These are phyloP conservation scores for Pseudopithomyces chartarum DNA, from an alignment of 2,329 filamentous ascomycete species.

Conservation along the genomic window DNA sequence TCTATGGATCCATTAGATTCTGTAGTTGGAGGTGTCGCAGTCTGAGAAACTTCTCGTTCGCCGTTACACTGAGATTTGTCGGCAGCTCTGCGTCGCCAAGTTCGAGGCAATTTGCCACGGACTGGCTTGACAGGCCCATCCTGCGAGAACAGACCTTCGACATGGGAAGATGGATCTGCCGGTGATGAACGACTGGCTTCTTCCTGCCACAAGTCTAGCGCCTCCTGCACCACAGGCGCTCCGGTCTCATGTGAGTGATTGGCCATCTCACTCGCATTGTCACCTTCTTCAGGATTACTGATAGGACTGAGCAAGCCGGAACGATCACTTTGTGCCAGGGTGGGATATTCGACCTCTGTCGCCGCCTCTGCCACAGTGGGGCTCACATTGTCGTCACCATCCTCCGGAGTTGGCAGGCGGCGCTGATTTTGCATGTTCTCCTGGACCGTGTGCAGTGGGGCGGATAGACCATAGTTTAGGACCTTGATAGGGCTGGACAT, in stretches of 20 bases:
- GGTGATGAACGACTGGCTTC: conserved; percentile 49
- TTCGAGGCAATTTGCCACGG: conserved; percentile 48
- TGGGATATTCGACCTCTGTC: conserved; percentile 35
- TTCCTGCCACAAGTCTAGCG: conserved; percentile 53
- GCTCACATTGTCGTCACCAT: conserved; percentile 29
- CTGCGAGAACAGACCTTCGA: conserved; percentile 42
- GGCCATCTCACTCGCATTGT: conserved; percentile 15
- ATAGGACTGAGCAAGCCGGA: conserved; percentile 36
- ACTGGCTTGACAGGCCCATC: conserved; percentile 36
- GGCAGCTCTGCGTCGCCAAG: conserved; percentile 49
- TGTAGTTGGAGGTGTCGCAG: conserved; percentile 6
- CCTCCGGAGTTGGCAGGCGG: conserved; percentile 44
- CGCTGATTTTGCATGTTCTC: conserved; percentile 28
- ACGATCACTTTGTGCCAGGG: conserved; percentile 17
- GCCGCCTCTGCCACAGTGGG: conserved; percentile 11
- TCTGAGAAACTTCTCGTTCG: conserved; percentile 34
- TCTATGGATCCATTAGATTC: conserved; percentile 12
- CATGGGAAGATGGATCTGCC: conserved; percentile 20
- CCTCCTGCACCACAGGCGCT: neutral
- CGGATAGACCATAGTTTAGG: conserved; percentile 11
- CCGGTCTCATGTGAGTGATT: neutral
- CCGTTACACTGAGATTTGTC: conserved; percentile 47
- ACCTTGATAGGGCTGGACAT: conserved; percentile 24
- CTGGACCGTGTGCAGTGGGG: conserved; percentile 29
- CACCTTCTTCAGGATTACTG: conserved; percentile 32